These are phyloP conservation scores for Porodaedalea pini DNA, from an alignment of 1,284 basidiomycete species.

Conservation along the genomic window DNA sequence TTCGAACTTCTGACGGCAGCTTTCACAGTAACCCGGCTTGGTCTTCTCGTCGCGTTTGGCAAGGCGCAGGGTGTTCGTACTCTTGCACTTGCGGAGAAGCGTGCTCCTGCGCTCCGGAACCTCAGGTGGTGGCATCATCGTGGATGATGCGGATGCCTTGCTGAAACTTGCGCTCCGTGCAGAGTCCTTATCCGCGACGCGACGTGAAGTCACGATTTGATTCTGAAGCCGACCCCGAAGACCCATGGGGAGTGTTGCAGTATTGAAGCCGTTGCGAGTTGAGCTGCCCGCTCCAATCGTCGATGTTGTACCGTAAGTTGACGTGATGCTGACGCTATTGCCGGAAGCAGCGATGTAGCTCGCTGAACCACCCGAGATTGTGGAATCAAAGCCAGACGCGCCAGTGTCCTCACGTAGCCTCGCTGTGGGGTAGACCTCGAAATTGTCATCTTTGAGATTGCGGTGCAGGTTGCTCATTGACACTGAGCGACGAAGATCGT, in stretches of 20 bases:
- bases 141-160: conserved; percentile 22
- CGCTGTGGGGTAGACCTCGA: conserved; percentile 44
- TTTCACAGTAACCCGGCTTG: conserved; percentile 98
- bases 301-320: conserved; percentile 84
- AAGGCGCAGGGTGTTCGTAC: conserved; percentile 70
- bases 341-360: conserved; percentile 87
- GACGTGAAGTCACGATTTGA: conserved; percentile 62
- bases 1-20: conserved; percentile 88
- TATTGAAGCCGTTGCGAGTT: conserved; percentile 29
- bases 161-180: conserved; percentile 34
- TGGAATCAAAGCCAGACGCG: conserved; percentile 65
- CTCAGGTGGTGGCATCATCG: conserved; percentile 64
- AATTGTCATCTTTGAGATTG: conserved; percentile 35
- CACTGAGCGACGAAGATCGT: conserved; percentile 69
- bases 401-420: conserved; percentile 45
- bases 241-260: conserved; percentile 46
- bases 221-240: conserved; percentile 58
- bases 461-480: conserved; percentile 77
- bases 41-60: conserved; percentile 78
- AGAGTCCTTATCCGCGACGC: conserved; percentile 34
- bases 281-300: conserved; percentile 47
- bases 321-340: conserved; percentile 92
- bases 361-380: conserved; percentile 47
- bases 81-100: conserved; percentile 67
- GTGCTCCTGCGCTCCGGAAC: conserved; percentile 50